Percentiles rank a stretch among this genome's conserved stretches.
Conservation (phyloP, 192 early-diverging fungal genomes). For the Geranomyces variabilis region DNA sequence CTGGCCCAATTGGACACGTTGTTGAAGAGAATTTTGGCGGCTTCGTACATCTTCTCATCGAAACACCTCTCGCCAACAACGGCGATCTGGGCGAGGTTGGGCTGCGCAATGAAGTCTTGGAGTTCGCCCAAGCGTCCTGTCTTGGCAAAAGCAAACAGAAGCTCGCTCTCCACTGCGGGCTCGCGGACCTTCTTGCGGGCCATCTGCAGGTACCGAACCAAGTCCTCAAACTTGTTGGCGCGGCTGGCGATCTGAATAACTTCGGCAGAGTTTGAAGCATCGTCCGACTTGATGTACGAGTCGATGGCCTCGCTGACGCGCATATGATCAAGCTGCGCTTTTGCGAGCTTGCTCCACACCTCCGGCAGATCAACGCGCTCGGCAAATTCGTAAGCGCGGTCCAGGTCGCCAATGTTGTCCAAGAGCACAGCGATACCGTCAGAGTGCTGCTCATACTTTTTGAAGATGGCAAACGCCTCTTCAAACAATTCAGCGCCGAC, state of each 20-base stretch:
- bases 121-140: conserved; percentile 88
- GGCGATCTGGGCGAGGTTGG: conserved; percentile 92
- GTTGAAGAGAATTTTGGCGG: conserved; percentile 92
- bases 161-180: conserved; percentile 93
- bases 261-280: conserved; percentile 84
- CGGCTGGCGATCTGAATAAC: conserved; percentile 80
- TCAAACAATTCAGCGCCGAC: conserved; percentile 87
- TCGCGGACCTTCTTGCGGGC: conserved; percentile 95
- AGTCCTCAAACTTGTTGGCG: conserved; percentile 90
- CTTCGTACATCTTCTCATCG: conserved; percentile 86
- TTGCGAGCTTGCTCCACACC: conserved; percentile 94
- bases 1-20: conserved; percentile 98
- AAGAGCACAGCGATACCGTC: conserved; percentile 91
- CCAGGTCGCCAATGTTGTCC: conserved; percentile 88
- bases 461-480: conserved; percentile 96
- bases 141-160: conserved; percentile 95
- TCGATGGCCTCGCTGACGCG: conserved; percentile 95
- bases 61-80: conserved; percentile 95
- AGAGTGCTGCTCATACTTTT: conserved; percentile 87
- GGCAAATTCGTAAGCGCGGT: conserved; percentile 95
- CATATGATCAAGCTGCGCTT: conserved; percentile 89
- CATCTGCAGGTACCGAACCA: conserved; percentile 93
- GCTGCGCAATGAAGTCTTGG: conserved; percentile 89
- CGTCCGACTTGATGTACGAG: conserved; percentile 96
- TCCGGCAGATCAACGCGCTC: conserved; percentile 88